Evolutionary conservation across 805 yeast genomes (phyloP).

Genomic region (Saccharomycopsis sp.): DNA sequence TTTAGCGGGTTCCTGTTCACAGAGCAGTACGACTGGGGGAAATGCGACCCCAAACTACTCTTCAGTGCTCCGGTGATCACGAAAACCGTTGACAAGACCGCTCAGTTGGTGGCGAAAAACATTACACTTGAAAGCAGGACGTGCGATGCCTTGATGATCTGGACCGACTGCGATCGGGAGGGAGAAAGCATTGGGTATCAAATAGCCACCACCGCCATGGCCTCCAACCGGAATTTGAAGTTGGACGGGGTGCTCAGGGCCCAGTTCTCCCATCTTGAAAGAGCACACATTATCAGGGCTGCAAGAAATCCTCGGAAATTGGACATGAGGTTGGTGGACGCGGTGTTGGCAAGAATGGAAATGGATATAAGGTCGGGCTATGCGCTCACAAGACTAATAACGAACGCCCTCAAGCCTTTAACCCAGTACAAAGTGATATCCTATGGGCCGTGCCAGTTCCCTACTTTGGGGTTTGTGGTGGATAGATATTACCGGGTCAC

Average conservation of each 20-base stretch:
- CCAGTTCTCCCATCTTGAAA: conserved; percentile 78
- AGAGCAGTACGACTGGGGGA: conserved; percentile 54
- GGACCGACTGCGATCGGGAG: conserved; percentile 98
- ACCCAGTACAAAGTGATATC: conserved; percentile 38
- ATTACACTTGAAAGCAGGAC: conserved; percentile 54
- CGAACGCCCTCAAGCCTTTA: conserved; percentile 13
- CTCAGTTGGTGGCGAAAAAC: conserved; percentile 48
- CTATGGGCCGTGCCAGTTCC: conserved; percentile 94
- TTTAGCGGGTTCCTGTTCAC: conserved; percentile 68
- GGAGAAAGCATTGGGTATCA: conserved; percentile 92
- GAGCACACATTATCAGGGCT: conserved; percentile 62
- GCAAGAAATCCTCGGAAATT: conserved; percentile 58
- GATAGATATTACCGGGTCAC: conserved; percentile 76
- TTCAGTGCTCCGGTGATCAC: conserved; percentile 63
- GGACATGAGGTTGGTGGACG: conserved; percentile 64
- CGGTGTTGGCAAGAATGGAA: conserved; percentile 81
- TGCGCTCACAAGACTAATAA: conserved; percentile 58
- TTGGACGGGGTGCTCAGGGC: conserved; percentile 58
- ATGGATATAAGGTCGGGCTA: conserved; percentile 84
- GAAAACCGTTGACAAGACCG: conserved; percentile 32
- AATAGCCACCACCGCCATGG: conserved; percentile 58
- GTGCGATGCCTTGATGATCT: conserved; percentile 67
- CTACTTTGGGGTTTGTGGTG: conserved; percentile 92
- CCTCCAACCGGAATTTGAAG: conserved; percentile 37
- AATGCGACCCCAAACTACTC: conserved; percentile 51